Evolutionary conservation across 495 filamentous ascomycete genomes (phyloP).

Genomic region (Aspergillus indologenus): DNA sequence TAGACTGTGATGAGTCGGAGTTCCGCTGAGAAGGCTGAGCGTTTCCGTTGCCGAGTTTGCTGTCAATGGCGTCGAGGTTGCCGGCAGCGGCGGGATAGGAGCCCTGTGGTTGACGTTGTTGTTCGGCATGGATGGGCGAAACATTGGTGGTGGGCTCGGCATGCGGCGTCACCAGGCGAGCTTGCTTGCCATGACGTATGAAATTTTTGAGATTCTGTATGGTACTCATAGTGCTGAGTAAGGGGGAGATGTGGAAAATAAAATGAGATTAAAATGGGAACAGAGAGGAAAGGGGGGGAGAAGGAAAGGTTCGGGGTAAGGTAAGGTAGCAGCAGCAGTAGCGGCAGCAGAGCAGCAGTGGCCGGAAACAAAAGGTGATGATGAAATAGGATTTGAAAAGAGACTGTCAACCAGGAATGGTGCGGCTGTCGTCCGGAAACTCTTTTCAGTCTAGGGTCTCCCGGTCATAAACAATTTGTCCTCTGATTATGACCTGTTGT

Average conservation of each 20-base stretch:
- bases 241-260: conserved; percentile 6
- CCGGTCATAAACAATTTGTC: background rate
- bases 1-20: conserved; percentile 40
- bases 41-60: conserved; percentile 54
- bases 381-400: background rate
- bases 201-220: conserved; percentile 96
- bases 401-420: background rate
- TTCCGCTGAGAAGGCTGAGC: conserved; percentile 52
- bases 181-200: conserved; percentile 97
- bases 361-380: background rate
- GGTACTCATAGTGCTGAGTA: conserved; percentile 58
- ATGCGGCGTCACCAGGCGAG: conserved; percentile 63
- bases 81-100: conserved; percentile 49
- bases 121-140: conserved; percentile 64
- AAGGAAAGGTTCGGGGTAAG: background rate
- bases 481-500: background rate
- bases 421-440: background rate
- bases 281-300: background rate
- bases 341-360: background rate
- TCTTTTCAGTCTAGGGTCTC: background rate
- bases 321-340: background rate
- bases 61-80: conserved; percentile 56
- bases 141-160: conserved; percentile 67
- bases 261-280: conserved; percentile 3
- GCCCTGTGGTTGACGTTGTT: conserved; percentile 50